A percentile compares a stretch with the other conserved stretches of the same genome.
phyloP scores from a whole-genome alignment of 306 rosid species.

The Biancaea sappan region DNA sequence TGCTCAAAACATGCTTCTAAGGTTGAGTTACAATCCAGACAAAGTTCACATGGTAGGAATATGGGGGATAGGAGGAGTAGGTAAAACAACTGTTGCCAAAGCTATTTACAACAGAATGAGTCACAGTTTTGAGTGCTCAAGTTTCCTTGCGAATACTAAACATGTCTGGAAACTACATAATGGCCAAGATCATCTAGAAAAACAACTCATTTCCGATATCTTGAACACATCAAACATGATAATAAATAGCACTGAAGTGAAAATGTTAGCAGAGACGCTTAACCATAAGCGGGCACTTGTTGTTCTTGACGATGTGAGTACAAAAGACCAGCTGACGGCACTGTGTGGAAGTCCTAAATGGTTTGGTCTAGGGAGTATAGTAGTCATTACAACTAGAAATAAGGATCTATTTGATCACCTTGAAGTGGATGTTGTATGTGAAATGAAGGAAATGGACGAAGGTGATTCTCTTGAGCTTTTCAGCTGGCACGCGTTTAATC shows the following conservation, averaged over 20 bases:
- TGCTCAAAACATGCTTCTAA: not conserved
- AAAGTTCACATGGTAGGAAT: not conserved
- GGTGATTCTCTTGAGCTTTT: not conserved
- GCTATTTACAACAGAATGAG: not conserved
- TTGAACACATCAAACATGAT: not conserved
- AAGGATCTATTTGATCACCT: no score
- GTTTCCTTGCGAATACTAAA: not conserved
- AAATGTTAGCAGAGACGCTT: no score
- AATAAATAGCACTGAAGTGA: not conserved
- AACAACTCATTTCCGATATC: not conserved
- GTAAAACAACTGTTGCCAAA: not conserved
- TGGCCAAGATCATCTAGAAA: not conserved
- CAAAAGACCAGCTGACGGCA: not conserved
- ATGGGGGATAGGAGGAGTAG: not conserved
- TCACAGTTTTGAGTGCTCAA: not conserved
- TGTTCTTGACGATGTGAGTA: not conserved
- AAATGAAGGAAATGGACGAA: not conserved
- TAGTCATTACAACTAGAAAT: not conserved
- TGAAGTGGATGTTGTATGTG: not conserved
- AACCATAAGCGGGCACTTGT: not conserved
- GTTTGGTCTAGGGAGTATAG: not conserved
- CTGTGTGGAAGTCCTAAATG: not conserved
- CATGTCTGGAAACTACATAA: not conserved
- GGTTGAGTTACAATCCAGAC: not conserved
- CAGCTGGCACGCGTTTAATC: not conserved